Evolutionary conservation across 208 protist species (phyloP).

Genomic region (Wallacemonas sp.): DNA sequence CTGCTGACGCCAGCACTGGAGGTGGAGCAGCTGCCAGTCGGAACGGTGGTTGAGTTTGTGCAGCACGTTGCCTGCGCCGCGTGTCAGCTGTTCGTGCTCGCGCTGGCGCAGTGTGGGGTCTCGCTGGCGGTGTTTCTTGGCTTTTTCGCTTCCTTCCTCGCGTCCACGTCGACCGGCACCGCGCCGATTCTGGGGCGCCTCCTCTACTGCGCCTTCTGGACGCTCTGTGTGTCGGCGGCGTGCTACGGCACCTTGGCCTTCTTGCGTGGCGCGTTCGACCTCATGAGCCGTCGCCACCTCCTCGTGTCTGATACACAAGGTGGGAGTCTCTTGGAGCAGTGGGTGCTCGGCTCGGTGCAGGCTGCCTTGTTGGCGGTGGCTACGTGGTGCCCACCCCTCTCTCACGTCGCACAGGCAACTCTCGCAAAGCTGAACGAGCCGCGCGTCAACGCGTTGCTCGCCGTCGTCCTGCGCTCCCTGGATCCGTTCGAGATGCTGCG

Average conservation of each 20-base stretch:
- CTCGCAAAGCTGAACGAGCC: neutral
- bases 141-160: conserved; percentile 29
- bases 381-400: neutral
- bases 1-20: conserved; percentile 17
- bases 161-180: conserved; percentile 5
- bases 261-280: conserved; percentile 18
- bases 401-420: neutral
- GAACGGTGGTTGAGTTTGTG: neutral
- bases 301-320: conserved; percentile 7
- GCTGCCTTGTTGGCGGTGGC: neutral
- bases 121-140: conserved; percentile 22
- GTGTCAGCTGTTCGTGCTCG: conserved; percentile 20
- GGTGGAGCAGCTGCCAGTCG: neutral
- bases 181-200: conserved; percentile 17
- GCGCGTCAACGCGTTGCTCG: neutral
- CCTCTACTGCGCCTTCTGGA: conserved; percentile 28
- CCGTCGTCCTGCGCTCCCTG: conserved; percentile 16
- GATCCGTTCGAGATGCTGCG: conserved; percentile 32
- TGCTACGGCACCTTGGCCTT: conserved; percentile 18
- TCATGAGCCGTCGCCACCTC: conserved; percentile 17
- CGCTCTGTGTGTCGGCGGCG: conserved; percentile 22
- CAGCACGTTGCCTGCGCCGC: conserved; percentile 10
- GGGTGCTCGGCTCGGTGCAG: neutral
- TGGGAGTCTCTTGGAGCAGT: conserved; percentile 28
- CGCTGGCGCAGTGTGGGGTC: conserved; percentile 18